Conservation (phyloP, 148 eudicot species). For the Cornus kousa region DNA sequence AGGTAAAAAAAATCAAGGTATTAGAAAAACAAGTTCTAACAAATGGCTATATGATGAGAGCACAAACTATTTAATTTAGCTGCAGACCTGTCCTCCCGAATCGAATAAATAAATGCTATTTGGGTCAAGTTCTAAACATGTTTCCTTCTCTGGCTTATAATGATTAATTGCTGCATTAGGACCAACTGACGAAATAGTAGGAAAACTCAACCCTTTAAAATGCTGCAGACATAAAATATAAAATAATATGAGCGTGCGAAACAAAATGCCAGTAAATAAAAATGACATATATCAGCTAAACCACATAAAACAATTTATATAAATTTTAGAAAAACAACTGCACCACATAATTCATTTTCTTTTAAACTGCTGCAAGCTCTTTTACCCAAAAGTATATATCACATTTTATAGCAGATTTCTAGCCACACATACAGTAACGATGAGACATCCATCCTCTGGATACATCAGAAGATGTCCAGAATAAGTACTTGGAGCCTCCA, state of each 20-base stretch:
- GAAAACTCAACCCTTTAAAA: slow-evolving; percentile 92
- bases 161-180: slow-evolving; percentile 93
- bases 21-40: slow-evolving; percentile 7
- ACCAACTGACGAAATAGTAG: slow-evolving; percentile 94
- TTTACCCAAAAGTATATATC: too few relatives aligned
- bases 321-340: too few relatives aligned
- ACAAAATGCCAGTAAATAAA: background rate
- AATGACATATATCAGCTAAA: background rate
- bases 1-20: slow-evolving; percentile 6
- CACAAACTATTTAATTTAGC: slow-evolving; percentile 14
- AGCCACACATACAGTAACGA: too few relatives aligned
- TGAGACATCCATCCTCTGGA: too few relatives aligned
- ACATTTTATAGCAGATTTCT: too few relatives aligned
- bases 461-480: too few relatives aligned
- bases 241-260: slow-evolving; percentile 8
- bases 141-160: slow-evolving; percentile 69
- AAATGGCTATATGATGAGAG: background rate
- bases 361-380: too few relatives aligned
- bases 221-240: slow-evolving; percentile 45
- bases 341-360: too few relatives aligned
- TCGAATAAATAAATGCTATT: slow-evolving; percentile 81
- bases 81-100: slow-evolving; percentile 91
- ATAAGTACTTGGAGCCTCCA: too few relatives aligned
- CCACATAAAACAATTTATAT: background rate
- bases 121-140: slow-evolving; percentile 90